A percentile compares a stretch with the other conserved stretches of the same genome.
Conservation (phyloP, 1,284 basidiomycete species). For the Chiua sp. region DNA sequence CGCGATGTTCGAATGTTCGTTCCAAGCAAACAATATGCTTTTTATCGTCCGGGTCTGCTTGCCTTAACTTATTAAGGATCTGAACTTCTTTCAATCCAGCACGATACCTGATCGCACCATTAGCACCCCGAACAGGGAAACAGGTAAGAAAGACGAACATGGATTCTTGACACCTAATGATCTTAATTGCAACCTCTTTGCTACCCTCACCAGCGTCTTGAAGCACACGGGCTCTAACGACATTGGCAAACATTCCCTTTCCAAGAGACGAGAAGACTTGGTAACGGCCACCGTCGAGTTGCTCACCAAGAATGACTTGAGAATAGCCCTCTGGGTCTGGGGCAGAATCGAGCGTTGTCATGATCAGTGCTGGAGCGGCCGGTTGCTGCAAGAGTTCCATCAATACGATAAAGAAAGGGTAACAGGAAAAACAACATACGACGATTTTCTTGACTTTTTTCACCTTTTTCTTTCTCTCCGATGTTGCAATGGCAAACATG, state of each 20-base stretch:
- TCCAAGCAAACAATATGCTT: slow-evolving; percentile 94
- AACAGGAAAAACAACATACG: slow-evolving; percentile 31
- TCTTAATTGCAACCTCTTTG: slow-evolving; percentile 97
- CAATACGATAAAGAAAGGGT: slow-evolving; percentile 3
- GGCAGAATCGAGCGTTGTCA: slow-evolving; percentile 73
- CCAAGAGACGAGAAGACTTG: slow-evolving; percentile 95
- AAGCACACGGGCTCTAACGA: slow-evolving; percentile 89
- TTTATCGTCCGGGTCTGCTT: slow-evolving; percentile 95
- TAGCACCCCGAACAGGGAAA: slow-evolving; percentile 9
- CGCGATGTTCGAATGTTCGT: slow-evolving; percentile 95
- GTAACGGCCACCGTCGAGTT: slow-evolving; percentile 91
- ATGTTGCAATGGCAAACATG: slow-evolving; percentile 80
- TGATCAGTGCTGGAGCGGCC: slow-evolving; percentile 66
- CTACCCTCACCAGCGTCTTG: slow-evolving; percentile 68
- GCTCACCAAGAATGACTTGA: slow-evolving; percentile 92
- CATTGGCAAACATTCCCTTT: slow-evolving; percentile 98
- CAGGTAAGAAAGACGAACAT: slow-evolving; percentile 68
- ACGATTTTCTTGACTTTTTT: slow-evolving; percentile 60
- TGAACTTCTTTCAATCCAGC: slow-evolving; percentile 94
- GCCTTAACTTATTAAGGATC: slow-evolving; percentile 86
- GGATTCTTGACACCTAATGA: slow-evolving; percentile 94
- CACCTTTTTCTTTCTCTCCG: slow-evolving; percentile 62
- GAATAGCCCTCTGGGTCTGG: slow-evolving; percentile 97
- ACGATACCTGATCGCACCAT: slow-evolving; percentile 74
- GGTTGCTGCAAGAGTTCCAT: slow-evolving; percentile 47